Evolutionary conservation across 176 grass and related monocot species (phyloP).

Genomic region (sorghum (Sorghum bicolor)): DNA sequence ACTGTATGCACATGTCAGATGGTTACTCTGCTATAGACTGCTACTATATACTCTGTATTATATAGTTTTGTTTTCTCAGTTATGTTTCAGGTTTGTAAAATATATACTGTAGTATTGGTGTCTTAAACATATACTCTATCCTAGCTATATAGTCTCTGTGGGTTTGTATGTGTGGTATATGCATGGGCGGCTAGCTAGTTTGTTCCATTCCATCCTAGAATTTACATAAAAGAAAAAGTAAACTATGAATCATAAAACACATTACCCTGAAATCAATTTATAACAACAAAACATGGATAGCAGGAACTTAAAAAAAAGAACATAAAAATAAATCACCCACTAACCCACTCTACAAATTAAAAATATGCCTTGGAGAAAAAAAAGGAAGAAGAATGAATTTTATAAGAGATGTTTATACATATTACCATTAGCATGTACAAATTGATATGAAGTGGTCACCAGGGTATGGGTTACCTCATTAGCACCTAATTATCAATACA

Average conservation of each 20-base stretch:
- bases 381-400: neutral
- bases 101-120: neutral
- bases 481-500: neutral
- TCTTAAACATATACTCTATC: neutral
- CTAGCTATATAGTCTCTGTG: neutral
- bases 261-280: neutral
- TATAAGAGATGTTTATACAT: neutral
- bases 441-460: neutral
- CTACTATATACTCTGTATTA: neutral
- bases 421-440: constrained; percentile 6
- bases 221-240: neutral
- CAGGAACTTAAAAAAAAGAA: too few species aligned
- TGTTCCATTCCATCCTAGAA: neutral
- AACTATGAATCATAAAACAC: neutral
- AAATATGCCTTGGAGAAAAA: neutral
- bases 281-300: neutral
- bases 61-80: neutral
- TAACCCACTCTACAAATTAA: neutral
- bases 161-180: neutral
- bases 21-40: neutral
- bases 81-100: neutral
- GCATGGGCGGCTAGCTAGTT: neutral
- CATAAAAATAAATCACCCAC: neutral
- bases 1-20: neutral
- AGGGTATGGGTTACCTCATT: neutral